These are phyloP conservation scores for Colletotrichum melonis DNA, from an alignment of 2,329 filamentous ascomycete species.

Conservation along the genomic window DNA sequence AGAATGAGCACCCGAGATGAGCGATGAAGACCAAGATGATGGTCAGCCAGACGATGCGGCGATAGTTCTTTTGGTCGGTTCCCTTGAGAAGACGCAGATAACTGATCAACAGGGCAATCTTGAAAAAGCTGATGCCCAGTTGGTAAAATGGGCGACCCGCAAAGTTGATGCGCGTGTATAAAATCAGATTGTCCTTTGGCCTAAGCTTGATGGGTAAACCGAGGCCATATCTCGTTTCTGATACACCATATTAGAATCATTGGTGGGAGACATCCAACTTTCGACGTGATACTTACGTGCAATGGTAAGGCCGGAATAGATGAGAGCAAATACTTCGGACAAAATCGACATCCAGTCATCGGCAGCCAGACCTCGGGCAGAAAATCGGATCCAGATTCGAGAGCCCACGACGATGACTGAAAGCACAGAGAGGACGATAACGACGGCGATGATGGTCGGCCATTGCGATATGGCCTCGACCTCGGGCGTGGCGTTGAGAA, in stretches of 20 bases:
- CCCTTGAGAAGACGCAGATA: slow-evolving; percentile 62
- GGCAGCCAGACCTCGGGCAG: slow-evolving; percentile 54
- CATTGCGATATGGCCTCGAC: slow-evolving; percentile 60
- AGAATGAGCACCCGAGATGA: slow-evolving; percentile 60
- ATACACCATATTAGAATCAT: neutral
- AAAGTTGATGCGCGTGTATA: slow-evolving; percentile 63
- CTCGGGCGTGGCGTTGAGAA: slow-evolving; percentile 59
- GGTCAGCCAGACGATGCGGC: slow-evolving; percentile 55
- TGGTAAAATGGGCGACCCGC: slow-evolving; percentile 66
- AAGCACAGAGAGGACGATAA: slow-evolving; percentile 54
- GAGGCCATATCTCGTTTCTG: slow-evolving; percentile 65
- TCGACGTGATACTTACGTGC: slow-evolving; percentile 50
- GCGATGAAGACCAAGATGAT: slow-evolving; percentile 56
- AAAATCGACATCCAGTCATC: slow-evolving; percentile 58
- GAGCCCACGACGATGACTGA: slow-evolving; percentile 54
- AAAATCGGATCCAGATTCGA: slow-evolving; percentile 55
- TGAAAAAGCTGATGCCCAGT: slow-evolving; percentile 66
- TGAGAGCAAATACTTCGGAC: slow-evolving; percentile 57
- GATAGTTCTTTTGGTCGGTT: slow-evolving; percentile 57
- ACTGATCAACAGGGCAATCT: slow-evolving; percentile 63
- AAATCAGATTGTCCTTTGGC: slow-evolving; percentile 54
- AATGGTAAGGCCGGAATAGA: slow-evolving; percentile 63
- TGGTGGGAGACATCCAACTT: neutral
- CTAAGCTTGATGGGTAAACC: slow-evolving; percentile 58
- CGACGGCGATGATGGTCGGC: slow-evolving; percentile 60